Percentiles rank a stretch among this genome's conserved stretches.
Conservation (phyloP, 768 basidiomycete genomes). For the Amyloporia xantha region DNA sequence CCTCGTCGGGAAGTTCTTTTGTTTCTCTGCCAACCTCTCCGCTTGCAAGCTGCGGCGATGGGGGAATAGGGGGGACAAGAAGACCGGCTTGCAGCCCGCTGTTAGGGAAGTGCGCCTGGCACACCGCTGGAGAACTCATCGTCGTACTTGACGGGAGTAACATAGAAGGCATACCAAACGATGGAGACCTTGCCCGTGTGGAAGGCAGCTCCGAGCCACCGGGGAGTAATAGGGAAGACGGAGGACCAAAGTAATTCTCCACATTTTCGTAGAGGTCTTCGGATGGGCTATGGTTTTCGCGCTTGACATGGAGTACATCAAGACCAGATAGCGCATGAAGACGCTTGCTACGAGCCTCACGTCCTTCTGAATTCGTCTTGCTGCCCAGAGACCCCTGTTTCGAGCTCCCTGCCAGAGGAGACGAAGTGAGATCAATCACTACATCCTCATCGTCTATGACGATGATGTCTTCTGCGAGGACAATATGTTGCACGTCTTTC, state of each 20-base stretch:
- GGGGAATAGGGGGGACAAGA: neutral
- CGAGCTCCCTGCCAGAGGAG: neutral
- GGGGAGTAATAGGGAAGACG: neutral
- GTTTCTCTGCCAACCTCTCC: neutral
- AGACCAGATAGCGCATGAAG: neutral
- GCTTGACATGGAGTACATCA: neutral
- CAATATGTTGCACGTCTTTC: neutral
- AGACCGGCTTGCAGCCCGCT: neutral
- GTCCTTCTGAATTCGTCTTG: neutral
- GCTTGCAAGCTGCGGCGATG: neutral
- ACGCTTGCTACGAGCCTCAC: no score
- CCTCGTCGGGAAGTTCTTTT: conserved; percentile 27
- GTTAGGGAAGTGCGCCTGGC: neutral
- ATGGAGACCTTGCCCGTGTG: no score
- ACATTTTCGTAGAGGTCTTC: neutral
- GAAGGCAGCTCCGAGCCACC: no score
- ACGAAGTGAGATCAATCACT: neutral
- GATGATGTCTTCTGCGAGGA: conserved; percentile 22
- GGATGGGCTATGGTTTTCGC: neutral
- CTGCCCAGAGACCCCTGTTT: neutral
- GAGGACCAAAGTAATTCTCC: neutral
- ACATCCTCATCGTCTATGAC: conserved; percentile 28
- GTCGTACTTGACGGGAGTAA: neutral
- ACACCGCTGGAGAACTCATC: neutral
- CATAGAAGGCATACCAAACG: conserved; percentile 9